Base-by-base conservation (phyloP, 345 rosid species). In the Limnanthes douglasii region DNA sequence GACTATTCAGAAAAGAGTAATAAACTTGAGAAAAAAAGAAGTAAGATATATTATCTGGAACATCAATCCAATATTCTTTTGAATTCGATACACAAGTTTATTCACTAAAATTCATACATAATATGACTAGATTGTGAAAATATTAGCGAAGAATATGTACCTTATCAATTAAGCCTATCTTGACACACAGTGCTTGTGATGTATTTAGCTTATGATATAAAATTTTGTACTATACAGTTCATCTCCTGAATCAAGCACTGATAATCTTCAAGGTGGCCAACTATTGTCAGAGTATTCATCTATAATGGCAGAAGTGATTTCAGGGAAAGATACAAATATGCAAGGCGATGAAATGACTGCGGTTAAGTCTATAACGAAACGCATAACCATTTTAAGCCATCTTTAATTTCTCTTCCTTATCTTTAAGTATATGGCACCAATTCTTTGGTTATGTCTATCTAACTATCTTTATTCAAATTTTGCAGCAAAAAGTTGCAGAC, bases 371-470 rank as follows among this genome's bases (percentile, higher is more conserved):
- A 38, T 66, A 45, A 66, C 80, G 37, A 76, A 75, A 58, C 65
- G 78, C 56, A 37, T 73, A 50, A 60, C 55, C 37, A 81, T 81
- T 41, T 48, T 70, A 39, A 76, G 78, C 56, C 86, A 86, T 25
- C 70, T 86, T 80, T 39, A 4, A 12, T n/a, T 22, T 17, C 16
- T 22, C 15, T 14, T 29, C 22, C 0, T 34, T 10, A 36, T 13
- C 3, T 18, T 39, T 11, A 17, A 11, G 13, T 5, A 7, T n/a
- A n/a, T n/a, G n/a, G n/a, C 11, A 1, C 21, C 4, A 16, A 6
- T 19, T n/a, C 21, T 20, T 26, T 34, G 31, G 12, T 30, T 30
- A 23, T 16, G 16, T 16, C 5, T 11, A 21, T 19, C 24, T 36
- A 21, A 23, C 29, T 22, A 2, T 5, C 23, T 15, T 21, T 34